phyloP scores from a whole-genome alignment of 1,139 yeast genomes.

The Debaryomyces sp. region DNA sequence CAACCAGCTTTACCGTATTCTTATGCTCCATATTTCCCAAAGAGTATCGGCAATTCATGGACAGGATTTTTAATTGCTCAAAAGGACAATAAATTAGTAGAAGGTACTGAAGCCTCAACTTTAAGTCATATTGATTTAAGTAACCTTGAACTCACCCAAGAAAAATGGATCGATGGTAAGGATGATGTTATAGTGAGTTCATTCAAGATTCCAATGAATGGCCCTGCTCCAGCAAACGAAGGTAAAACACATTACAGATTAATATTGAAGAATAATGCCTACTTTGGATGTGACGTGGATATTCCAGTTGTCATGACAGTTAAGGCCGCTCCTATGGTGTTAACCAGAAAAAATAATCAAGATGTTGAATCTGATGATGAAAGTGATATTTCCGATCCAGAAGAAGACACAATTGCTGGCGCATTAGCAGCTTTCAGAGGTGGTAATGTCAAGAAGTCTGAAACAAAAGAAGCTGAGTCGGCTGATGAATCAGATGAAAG shows the following conservation, averaged over 20 bases:
- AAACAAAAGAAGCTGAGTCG: constrained; percentile 31
- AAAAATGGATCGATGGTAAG: constrained; percentile 47
- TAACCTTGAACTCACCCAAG: constrained; percentile 57
- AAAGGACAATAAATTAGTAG: constrained; percentile 77
- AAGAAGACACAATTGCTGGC: constrained; percentile 66
- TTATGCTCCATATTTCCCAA: constrained; percentile 77
- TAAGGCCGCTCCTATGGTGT: constrained; percentile 45
- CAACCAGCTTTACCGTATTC: constrained; percentile 70
- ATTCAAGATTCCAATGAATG: constrained; percentile 71
- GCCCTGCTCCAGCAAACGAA: constrained; percentile 68
- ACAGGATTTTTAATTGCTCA: constrained; percentile 68
- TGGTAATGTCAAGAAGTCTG: constrained; percentile 42
- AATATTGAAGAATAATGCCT: constrained; percentile 63
- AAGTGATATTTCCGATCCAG: constrained; percentile 64
- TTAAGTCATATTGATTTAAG: constrained; percentile 57
- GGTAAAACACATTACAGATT: constrained; percentile 71
- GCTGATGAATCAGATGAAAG: constrained; percentile 42
- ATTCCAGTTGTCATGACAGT: constrained; percentile 67
- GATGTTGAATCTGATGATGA: constrained; percentile 35
- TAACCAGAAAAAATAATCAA: constrained; percentile 15
- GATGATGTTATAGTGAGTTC: constrained; percentile 60
- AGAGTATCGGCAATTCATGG: constrained; percentile 57
- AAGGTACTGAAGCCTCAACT: constrained; percentile 55
- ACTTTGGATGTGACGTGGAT: constrained; percentile 73
- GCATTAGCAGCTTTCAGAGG: constrained; percentile 67